These are phyloP conservation scores for Zychaea mexicana DNA, from an alignment of 371 early-diverging fungal genomes.

Conservation along the genomic window DNA sequence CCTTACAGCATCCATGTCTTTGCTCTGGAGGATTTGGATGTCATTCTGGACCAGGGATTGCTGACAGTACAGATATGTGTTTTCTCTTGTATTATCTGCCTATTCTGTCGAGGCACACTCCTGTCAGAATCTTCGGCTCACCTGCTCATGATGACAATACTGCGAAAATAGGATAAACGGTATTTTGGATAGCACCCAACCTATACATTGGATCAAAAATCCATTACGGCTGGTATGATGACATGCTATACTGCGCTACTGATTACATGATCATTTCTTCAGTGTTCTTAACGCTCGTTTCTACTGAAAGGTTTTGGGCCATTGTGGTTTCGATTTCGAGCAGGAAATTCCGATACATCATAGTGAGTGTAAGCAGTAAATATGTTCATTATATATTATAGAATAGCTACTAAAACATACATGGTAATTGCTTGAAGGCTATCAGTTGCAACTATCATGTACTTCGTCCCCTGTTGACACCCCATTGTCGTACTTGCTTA, in stretches of 20 bases:
- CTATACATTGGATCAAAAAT: background rate
- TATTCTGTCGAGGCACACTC: background rate
- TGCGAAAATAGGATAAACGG: constrained; percentile 3
- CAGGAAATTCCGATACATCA: too few relatives aligned
- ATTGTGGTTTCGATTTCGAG: too few relatives aligned
- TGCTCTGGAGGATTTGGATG: constrained; percentile 7
- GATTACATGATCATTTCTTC: background rate
- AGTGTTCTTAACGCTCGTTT: too few relatives aligned
- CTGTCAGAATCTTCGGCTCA: too few relatives aligned
- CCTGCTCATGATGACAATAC: background rate
- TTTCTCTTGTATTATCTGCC: background rate
- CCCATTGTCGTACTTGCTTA: constrained; percentile 4
- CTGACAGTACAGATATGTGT: constrained; percentile 5
- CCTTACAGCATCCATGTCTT: background rate
- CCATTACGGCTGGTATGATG: background rate
- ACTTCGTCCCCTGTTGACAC: background rate
- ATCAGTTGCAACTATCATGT: background rate
- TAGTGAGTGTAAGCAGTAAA: background rate
- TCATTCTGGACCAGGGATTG: background rate
- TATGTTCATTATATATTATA: background rate
- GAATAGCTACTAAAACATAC: background rate
- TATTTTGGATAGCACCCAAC: background rate
- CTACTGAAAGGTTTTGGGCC: too few relatives aligned
- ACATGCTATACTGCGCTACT: background rate
- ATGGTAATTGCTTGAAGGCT: background rate